Evolutionary conservation across 2,329 filamentous ascomycete genomes (phyloP).

Genomic region (Penicillium sp.): DNA sequence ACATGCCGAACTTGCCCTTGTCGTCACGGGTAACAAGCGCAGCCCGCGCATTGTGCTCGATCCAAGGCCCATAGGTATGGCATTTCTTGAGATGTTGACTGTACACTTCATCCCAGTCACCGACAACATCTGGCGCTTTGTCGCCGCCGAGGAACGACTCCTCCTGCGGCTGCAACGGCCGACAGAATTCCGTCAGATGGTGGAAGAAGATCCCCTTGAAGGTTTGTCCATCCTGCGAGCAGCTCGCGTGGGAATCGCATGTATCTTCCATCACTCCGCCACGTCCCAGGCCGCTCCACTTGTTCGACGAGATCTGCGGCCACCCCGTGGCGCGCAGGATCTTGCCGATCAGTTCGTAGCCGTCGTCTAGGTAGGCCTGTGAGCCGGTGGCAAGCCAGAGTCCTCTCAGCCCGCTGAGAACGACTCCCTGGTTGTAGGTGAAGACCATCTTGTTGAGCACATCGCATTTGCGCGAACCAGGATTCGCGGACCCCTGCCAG

Average conservation of each 20-base stretch:
- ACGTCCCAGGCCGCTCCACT: constrained; percentile 74
- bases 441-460: constrained; percentile 83
- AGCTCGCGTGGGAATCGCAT: constrained; percentile 72
- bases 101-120: constrained; percentile 46
- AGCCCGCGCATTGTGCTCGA: constrained; percentile 73
- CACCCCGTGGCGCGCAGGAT: constrained; percentile 80
- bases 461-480: constrained; percentile 72
- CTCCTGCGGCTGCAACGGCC: constrained; percentile 55
- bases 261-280: constrained; percentile 78
- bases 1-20: constrained; percentile 74
- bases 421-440: constrained; percentile 92
- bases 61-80: constrained; percentile 66
- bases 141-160: constrained; percentile 45
- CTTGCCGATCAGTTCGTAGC: constrained; percentile 70
- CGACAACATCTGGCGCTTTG: constrained; percentile 27
- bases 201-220: constrained; percentile 97
- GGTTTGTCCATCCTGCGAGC: constrained; percentile 79
- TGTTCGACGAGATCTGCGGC: constrained; percentile 44
- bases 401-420: constrained; percentile 76
- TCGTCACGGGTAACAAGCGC: constrained; percentile 68
- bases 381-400: constrained; percentile 77
- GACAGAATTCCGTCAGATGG: constrained; percentile 77
- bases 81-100: constrained; percentile 62
- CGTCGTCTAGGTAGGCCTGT: constrained; percentile 70
- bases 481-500: constrained; percentile 55